These are phyloP conservation scores for Anthracocystis walkeri DNA, from an alignment of 1,284 basidiomycete species.

Conservation along the genomic window DNA sequence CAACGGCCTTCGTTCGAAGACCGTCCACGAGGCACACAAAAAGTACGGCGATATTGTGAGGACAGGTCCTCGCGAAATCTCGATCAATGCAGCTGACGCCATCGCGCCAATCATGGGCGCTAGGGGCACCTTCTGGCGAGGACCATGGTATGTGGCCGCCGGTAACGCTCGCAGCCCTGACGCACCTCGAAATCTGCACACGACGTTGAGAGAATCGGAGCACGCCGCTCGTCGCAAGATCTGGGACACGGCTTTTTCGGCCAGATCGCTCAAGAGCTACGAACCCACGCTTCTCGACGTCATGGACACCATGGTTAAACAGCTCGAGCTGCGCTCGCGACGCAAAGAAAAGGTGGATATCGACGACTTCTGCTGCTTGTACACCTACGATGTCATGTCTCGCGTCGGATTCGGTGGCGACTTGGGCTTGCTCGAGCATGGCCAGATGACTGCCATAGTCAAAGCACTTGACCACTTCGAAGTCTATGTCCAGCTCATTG, in stretches of 20 bases:
- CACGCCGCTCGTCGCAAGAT: constrained; percentile 37
- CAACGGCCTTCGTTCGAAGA: constrained; percentile 20
- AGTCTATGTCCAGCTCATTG: constrained; percentile 29
- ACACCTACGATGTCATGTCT: constrained; percentile 49
- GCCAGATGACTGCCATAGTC: constrained; percentile 32
- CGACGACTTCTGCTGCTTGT: constrained; percentile 41
- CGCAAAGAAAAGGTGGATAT: constrained; percentile 34
- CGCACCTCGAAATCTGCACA: constrained; percentile 33
- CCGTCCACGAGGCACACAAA: constrained; percentile 27
- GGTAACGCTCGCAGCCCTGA: constrained; percentile 17
- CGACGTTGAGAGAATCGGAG: constrained; percentile 21
- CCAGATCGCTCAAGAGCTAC: constrained; percentile 49
- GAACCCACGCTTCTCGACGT: constrained; percentile 38
- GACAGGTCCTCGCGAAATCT: constrained; percentile 43
- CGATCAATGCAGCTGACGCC: constrained; percentile 36
- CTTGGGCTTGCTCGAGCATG: constrained; percentile 42
- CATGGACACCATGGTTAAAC: constrained; percentile 29
- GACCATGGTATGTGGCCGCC: constrained; percentile 43
- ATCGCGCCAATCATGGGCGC: constrained; percentile 35
- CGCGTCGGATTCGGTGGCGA: constrained; percentile 36
- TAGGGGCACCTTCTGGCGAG: constrained; percentile 26
- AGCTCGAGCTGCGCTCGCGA: constrained; percentile 29
- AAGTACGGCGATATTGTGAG: constrained; percentile 47
- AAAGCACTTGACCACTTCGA: constrained; percentile 36
- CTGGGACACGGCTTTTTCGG: constrained; percentile 48